A percentile compares a stretch with the other conserved stretches of the same genome.
phyloP scores from a whole-genome alignment of 2,329 filamentous ascomycete species.

The Blastomyces emzantsi region DNA sequence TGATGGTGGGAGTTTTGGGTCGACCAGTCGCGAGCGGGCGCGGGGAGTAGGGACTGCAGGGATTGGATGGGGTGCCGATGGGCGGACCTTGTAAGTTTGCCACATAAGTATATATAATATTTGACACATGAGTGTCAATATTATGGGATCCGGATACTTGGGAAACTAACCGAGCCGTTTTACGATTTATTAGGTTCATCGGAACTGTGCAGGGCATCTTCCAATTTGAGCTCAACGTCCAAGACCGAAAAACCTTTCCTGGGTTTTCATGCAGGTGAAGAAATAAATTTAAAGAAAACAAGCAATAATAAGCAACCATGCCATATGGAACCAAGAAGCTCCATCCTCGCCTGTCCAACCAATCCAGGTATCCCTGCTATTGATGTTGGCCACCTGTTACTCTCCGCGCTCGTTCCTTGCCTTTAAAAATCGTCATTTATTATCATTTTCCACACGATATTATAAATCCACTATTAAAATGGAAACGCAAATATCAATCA shows the following conservation, averaged over 20 bases:
- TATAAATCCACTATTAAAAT: not conserved
- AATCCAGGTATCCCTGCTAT: not conserved
- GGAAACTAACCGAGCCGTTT: conserved; percentile 12
- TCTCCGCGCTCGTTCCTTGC: not conserved
- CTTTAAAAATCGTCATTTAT: not conserved
- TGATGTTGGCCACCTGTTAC: not conserved
- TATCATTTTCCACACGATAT: not conserved
- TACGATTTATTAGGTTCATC: conserved; percentile 32
- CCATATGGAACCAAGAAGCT: not conserved
- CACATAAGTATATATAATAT: not conserved
- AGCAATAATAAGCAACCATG: not conserved
- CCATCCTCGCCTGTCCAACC: not conserved
- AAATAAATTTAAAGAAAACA: not conserved
- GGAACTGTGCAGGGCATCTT: conserved; percentile 43
- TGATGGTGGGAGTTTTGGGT: conserved; percentile 27
- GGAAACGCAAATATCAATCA: not conserved
- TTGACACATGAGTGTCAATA: not conserved
- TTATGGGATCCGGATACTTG: not conserved
- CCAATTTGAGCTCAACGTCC: conserved; percentile 39
- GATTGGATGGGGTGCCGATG: conserved; percentile 41
- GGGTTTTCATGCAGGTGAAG: conserved; percentile 34
- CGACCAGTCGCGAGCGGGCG: conserved; percentile 28
- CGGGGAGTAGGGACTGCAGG: conserved; percentile 37
- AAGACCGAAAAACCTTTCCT: conserved; percentile 42
- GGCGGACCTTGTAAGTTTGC: conserved; percentile 37